These are phyloP conservation scores for Gaultheria prostrata DNA, from an alignment of 148 eudicot species.

Conservation along the genomic window DNA sequence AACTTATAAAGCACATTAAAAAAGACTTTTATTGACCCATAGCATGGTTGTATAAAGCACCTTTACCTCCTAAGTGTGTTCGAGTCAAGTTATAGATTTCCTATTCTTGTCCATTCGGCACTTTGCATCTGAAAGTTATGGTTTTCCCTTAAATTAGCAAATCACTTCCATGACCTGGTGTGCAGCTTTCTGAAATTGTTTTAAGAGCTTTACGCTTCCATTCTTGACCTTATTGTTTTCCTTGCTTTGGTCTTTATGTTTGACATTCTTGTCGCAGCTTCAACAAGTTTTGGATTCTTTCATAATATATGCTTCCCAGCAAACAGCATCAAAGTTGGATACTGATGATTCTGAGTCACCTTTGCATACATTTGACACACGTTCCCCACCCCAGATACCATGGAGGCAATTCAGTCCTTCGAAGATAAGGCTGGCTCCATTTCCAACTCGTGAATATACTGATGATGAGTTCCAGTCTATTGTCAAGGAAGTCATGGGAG, in stretches of 20 bases:
- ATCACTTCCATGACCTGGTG: neutral
- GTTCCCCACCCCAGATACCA: slow-evolving; percentile 37
- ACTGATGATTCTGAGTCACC: slow-evolving; percentile 29
- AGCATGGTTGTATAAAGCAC: neutral
- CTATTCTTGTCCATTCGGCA: neutral
- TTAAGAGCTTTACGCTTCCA: neutral
- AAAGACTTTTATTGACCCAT: neutral
- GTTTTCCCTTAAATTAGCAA: neutral
- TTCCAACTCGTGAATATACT: slow-evolving; percentile 95
- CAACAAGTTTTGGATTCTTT: slow-evolving; percentile 95
- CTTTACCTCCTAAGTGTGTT: neutral
- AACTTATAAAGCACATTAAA: neutral
- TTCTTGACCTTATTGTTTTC: neutral
- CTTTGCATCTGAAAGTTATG: neutral
- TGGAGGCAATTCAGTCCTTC: slow-evolving; percentile 77
- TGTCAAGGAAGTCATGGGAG: slow-evolving; percentile 93
- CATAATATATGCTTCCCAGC: slow-evolving; percentile 74
- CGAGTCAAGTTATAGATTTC: neutral
- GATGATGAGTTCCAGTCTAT: slow-evolving; percentile 98
- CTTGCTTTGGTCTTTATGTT: neutral
- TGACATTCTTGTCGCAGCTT: slow-evolving; percentile 57
- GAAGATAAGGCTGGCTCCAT: slow-evolving; percentile 81
- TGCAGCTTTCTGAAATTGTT: neutral
- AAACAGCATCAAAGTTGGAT: slow-evolving; percentile 28
- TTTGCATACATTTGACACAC: slow-evolving; percentile 25